Evolutionary conservation across 1,284 basidiomycete species (phyloP).

Genomic region (Heliocybe sulcata): DNA sequence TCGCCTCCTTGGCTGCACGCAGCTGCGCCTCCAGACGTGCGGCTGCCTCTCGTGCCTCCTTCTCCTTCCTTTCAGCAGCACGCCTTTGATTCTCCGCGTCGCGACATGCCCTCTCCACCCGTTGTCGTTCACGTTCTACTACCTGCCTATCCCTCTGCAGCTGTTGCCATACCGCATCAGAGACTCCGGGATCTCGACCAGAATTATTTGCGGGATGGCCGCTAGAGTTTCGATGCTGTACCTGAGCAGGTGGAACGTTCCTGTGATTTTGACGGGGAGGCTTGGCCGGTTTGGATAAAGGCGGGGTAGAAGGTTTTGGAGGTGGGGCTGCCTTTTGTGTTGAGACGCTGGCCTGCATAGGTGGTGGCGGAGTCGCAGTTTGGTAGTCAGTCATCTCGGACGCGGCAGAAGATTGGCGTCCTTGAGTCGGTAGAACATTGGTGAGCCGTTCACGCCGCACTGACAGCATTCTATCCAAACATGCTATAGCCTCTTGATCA

Average conservation of each 20-base stretch:
- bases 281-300: background rate
- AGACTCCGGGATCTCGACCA: too few species aligned
- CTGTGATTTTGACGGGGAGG: constrained; percentile 2
- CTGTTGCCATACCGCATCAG: constrained; percentile 34
- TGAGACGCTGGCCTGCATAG: constrained; percentile 4
- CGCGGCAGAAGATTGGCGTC: background rate
- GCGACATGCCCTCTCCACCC: constrained; percentile 14
- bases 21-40: constrained; percentile 10
- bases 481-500: constrained; percentile 20
- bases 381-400: background rate
- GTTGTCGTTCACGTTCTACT: constrained; percentile 14
- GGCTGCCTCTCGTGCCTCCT: constrained; percentile 10
- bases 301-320: background rate
- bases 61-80: constrained; percentile 6
- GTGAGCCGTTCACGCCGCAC: constrained; percentile 16
- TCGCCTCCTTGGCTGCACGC: background rate
- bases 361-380: constrained; percentile 5
- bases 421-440: background rate
- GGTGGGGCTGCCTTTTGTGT: background rate
- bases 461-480: constrained; percentile 18
- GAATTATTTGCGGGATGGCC: too few species aligned
- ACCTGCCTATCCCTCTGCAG: constrained; percentile 30
- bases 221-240: background rate
- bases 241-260: background rate
- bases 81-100: constrained; percentile 12